Evolutionary conservation across 179 eudicot species (phyloP).

Genomic region (Camellia oleifera): DNA sequence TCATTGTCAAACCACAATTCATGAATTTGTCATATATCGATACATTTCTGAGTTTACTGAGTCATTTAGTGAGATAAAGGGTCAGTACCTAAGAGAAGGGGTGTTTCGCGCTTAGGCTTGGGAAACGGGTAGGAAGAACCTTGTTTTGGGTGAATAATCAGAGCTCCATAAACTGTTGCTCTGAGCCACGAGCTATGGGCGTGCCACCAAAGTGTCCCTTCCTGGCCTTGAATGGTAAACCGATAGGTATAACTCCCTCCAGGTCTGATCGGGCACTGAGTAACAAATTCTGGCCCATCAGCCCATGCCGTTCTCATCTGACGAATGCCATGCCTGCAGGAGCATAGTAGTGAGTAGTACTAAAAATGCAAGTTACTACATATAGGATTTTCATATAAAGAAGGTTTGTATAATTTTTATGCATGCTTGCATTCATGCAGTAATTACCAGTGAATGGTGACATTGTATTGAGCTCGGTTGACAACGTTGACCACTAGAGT

Average conservation of each 20-base stretch:
- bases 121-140: slow-evolving; percentile 58
- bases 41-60: not conserved
- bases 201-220: slow-evolving; percentile 79
- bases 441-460: slow-evolving; percentile 86
- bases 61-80: not conserved
- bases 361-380: not conserved
- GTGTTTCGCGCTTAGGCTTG: slow-evolving; percentile 52
- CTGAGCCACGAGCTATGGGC: slow-evolving; percentile 78
- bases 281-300: slow-evolving; percentile 62
- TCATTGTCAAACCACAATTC: not conserved
- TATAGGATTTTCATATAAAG: not conserved
- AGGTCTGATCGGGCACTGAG: slow-evolving; percentile 68
- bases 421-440: not conserved
- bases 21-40: not conserved
- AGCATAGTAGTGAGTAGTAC: not conserved
- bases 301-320: slow-evolving; percentile 74
- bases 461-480: slow-evolving; percentile 71
- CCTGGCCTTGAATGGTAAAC: slow-evolving; percentile 54
- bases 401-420: no score
- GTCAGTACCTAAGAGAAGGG: slow-evolving; percentile 48
- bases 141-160: slow-evolving; percentile 50
- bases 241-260: slow-evolving; percentile 64
- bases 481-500: slow-evolving; percentile 60
- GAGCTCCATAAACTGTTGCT: slow-evolving; percentile 67
- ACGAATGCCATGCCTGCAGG: slow-evolving; percentile 57